Conservation (phyloP, 169 alveolate species). For the Hepatocystis sp. region DNA sequence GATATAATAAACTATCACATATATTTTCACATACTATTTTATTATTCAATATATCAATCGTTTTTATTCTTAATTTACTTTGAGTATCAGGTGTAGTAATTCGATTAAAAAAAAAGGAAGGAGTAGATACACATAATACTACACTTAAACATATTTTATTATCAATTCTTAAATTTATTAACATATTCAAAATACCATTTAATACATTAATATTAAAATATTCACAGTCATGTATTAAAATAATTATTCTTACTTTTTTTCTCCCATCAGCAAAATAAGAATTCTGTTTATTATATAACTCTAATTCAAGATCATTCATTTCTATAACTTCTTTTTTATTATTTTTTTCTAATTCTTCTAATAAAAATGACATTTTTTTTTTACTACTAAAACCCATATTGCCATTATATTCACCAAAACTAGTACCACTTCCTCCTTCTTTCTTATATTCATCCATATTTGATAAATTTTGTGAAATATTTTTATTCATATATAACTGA, state of each 20-base stretch:
- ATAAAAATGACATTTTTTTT: not conserved
- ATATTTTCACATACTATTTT: constrained; percentile 30
- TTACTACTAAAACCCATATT: too few species aligned
- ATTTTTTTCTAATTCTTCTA: constrained; percentile 1
- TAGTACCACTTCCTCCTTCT: not conserved
- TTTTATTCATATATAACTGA: constrained; percentile 17
- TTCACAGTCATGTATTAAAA: constrained; percentile 55
- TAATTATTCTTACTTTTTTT: constrained; percentile 35
- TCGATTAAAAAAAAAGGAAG: constrained; percentile 44
- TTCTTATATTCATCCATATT: too few species aligned
- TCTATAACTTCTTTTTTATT: not conserved
- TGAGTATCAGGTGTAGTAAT: constrained; percentile 63
- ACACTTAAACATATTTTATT: constrained; percentile 47
- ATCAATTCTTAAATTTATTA: constrained; percentile 53
- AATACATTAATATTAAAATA: constrained; percentile 50
- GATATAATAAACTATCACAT: constrained; percentile 17
- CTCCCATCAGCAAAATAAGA: constrained; percentile 44
- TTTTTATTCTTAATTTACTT: constrained; percentile 55
- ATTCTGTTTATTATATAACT: constrained; percentile 28
- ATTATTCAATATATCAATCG: constrained; percentile 41
- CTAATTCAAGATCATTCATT: not conserved
- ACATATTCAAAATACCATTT: constrained; percentile 52
- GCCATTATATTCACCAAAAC: not conserved
- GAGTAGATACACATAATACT: constrained; percentile 45
- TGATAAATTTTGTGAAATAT: too few species aligned